A percentile compares a stretch with the other conserved stretches of the same genome.
These are phyloP conservation scores for Solanum ossicruentum DNA, from an alignment of 257 asterid genomes.

Conservation along the genomic window DNA sequence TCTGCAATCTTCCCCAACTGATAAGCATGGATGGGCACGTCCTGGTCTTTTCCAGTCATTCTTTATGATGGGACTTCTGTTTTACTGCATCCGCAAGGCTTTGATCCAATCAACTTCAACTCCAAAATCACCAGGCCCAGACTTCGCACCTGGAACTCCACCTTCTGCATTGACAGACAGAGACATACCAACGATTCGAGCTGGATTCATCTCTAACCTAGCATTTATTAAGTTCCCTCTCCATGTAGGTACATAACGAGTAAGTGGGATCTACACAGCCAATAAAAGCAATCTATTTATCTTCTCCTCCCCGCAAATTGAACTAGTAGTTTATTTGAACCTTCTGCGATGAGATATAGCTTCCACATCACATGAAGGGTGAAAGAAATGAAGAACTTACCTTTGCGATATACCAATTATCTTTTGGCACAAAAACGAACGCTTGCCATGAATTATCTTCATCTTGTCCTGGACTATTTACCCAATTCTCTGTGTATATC, in stretches of 20 bases:
- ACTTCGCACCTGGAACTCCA: conserved; percentile 53
- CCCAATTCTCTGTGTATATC: conserved; percentile 99
- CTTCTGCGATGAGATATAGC: neutral
- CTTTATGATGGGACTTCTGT: neutral
- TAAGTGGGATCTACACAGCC: conserved; percentile 64
- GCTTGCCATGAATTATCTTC: conserved; percentile 99
- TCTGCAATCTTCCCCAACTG: neutral
- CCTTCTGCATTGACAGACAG: conserved; percentile 77
- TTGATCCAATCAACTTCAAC: conserved; percentile 87
- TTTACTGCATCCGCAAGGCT: conserved; percentile 51
- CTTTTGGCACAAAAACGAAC: conserved; percentile 72
- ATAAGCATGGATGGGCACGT: neutral
- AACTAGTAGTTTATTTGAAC: neutral
- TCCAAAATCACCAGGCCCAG: conserved; percentile 79
- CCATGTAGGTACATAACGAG: conserved; percentile 86
- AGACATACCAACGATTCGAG: conserved; percentile 73
- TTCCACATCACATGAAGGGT: neutral
- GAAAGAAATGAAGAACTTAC: conserved; percentile 29
- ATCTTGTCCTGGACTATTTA: conserved; percentile 90
- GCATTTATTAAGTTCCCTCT: conserved; percentile 88
- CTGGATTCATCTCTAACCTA: conserved; percentile 79
- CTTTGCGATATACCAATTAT: conserved; percentile 86
- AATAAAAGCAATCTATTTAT: neutral
- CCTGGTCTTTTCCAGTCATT: neutral
- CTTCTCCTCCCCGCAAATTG: neutral